Conservation (phyloP, 345 rosid genomes). For the Capsella bursapastoris region DNA sequence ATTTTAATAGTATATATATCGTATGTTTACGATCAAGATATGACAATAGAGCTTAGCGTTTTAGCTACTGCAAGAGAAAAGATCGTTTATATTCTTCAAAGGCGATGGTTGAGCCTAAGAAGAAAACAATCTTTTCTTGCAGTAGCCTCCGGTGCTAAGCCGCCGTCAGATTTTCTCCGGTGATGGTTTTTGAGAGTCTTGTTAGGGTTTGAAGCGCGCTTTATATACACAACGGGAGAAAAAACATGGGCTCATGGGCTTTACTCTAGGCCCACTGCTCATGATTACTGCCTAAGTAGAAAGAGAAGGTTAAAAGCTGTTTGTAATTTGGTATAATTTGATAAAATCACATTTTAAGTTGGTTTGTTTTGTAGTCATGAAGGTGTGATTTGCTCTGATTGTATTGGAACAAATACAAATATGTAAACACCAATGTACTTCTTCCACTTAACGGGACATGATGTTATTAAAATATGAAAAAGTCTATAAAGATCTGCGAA, state of each 20-base stretch:
- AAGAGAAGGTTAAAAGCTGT: background rate
- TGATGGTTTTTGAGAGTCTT: conserved; percentile 12
- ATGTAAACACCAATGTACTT: background rate
- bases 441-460: background rate
- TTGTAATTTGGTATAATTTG: background rate
- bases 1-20: background rate
- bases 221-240: conserved; percentile 21
- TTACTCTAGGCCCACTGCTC: conserved; percentile 2
- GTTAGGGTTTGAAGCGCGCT: conserved; percentile 16
- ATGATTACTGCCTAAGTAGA: background rate
- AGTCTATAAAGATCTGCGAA: background rate
- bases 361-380: background rate
- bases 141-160: conserved; percentile 36
- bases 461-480: background rate
- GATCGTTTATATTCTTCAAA: conserved; percentile 22
- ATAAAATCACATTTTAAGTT: background rate
- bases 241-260: conserved; percentile 33
- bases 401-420: background rate
- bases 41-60: conserved; percentile 17
- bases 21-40: no score
- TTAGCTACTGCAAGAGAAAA: conserved; percentile 34
- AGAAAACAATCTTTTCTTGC: conserved; percentile 33
- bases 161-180: conserved; percentile 40
- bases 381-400: background rate
- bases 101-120: conserved; percentile 6